phyloP scores from a whole-genome alignment of 495 filamentous ascomycete genomes.

The Halenospora varia region DNA sequence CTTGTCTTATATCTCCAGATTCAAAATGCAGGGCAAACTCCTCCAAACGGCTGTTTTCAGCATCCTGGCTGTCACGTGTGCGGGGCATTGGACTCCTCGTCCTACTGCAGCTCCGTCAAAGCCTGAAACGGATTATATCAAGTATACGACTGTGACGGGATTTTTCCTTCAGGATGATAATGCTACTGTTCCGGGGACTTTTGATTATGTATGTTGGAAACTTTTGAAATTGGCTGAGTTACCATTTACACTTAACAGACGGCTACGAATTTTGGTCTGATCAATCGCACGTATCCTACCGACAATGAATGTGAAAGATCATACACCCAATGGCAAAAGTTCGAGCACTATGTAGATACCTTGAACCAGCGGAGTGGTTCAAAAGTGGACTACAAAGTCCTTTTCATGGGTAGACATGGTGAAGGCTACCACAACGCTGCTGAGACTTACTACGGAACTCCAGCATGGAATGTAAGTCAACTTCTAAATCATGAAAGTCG shows the following conservation, averaged over 20 bases:
- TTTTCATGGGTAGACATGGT: constrained; percentile 67
- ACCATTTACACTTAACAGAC: constrained; percentile 36
- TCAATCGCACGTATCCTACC: constrained; percentile 53
- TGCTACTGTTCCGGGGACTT: constrained; percentile 55
- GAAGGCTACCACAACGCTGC: constrained; percentile 67
- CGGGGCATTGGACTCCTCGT: not conserved
- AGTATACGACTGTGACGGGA: constrained; percentile 61
- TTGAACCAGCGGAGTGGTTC: constrained; percentile 46
- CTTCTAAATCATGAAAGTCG: constrained; percentile 2
- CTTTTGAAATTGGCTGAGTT: too few relatives aligned
- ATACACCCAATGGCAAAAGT: constrained; percentile 62
- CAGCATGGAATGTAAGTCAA: constrained; percentile 58
- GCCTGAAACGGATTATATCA: constrained; percentile 28
- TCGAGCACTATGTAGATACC: constrained; percentile 50
- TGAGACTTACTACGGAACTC: constrained; percentile 61
- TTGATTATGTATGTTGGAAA: constrained; percentile 55
- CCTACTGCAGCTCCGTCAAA: not conserved
- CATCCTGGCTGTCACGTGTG: not conserved
- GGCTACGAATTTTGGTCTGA: constrained; percentile 60
- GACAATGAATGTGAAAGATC: constrained; percentile 34
- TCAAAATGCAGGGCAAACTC: not conserved
- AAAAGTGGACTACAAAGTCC: constrained; percentile 59
- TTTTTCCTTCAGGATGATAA: constrained; percentile 69
- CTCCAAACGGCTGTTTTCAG: not conserved
- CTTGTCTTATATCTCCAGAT: not conserved